phyloP scores from a whole-genome alignment of 179 eudicot species.

The Gypsophila paniculata region DNA sequence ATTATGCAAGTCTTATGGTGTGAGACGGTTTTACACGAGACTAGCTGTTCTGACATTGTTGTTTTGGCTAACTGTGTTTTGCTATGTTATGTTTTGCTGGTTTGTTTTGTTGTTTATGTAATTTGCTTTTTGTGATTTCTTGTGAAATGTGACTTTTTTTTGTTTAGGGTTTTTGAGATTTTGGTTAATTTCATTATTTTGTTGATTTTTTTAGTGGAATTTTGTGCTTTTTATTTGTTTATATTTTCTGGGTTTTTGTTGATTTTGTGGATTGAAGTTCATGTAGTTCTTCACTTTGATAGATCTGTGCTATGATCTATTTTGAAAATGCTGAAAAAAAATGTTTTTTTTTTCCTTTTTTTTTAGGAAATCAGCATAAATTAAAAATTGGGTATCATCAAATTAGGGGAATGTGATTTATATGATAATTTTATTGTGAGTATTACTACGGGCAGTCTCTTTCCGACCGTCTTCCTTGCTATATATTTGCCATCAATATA shows the following conservation, averaged over 20 bases:
- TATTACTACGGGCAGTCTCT: too few species aligned
- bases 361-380: neutral
- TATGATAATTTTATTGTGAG: neutral
- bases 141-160: constrained; percentile 9
- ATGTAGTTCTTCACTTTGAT: neutral
- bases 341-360: neutral
- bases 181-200: constrained; percentile 11
- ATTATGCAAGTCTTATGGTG: too few species aligned
- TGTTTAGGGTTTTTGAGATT: neutral
- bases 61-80: too few species aligned
- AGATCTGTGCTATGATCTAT: constrained; percentile 21
- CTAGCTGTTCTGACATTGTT: too few species aligned
- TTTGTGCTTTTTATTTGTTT: neutral
- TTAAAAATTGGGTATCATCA: neutral
- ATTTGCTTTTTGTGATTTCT: constrained; percentile 5
- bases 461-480: too few species aligned
- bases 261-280: constrained; percentile 6
- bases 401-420: constrained; percentile 3
- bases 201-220: neutral
- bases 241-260: constrained; percentile 13
- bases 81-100: too few species aligned
- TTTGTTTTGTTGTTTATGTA: too few species aligned
- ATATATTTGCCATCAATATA: too few species aligned
- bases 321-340: neutral
- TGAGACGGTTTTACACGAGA: too few species aligned